Conservation (phyloP, 1,284 basidiomycete genomes). For the Cerrena zonata region DNA sequence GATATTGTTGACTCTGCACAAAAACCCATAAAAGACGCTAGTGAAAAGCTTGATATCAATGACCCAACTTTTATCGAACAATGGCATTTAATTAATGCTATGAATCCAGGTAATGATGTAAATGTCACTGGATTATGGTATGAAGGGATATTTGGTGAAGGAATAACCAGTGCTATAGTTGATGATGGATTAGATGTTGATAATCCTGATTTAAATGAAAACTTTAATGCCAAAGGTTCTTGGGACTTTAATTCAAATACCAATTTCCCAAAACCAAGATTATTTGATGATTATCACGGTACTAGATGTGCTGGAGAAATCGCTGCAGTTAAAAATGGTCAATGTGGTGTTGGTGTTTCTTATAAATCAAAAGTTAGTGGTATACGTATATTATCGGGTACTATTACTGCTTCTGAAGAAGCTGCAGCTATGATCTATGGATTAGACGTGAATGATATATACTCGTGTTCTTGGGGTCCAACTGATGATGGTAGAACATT, state of each 20-base stretch:
- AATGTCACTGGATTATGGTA: conserved; percentile 84
- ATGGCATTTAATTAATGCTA: conserved; percentile 88
- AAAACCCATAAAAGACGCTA: too few relatives aligned
- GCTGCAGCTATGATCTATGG: conserved; percentile 92
- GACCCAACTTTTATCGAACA: conserved; percentile 86
- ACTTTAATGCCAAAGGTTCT: conserved; percentile 88
- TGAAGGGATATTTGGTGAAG: conserved; percentile 79
- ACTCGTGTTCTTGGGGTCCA: conserved; percentile 97
- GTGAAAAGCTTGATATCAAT: too few relatives aligned
- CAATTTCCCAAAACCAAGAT: conserved; percentile 79
- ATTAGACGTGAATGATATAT: conserved; percentile 89
- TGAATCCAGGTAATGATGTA: conserved; percentile 74
- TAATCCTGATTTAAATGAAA: conserved; percentile 80
- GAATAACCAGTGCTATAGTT: conserved; percentile 83
- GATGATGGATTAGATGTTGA: conserved; percentile 95
- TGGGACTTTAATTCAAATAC: conserved; percentile 97
- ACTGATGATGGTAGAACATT: conserved; percentile 92
- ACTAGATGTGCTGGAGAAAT: conserved; percentile 98
- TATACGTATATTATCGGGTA: conserved; percentile 89
- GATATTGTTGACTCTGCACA: too few relatives aligned
- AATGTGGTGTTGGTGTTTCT: conserved; percentile 93
- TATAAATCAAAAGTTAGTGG: conserved; percentile 89
- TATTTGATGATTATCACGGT: conserved; percentile 92
- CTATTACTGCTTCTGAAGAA: conserved; percentile 98
- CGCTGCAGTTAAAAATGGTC: conserved; percentile 89